These are phyloP conservation scores for Trichophyton simii DNA, from an alignment of 2,329 filamentous ascomycete genomes.

Conservation along the genomic window DNA sequence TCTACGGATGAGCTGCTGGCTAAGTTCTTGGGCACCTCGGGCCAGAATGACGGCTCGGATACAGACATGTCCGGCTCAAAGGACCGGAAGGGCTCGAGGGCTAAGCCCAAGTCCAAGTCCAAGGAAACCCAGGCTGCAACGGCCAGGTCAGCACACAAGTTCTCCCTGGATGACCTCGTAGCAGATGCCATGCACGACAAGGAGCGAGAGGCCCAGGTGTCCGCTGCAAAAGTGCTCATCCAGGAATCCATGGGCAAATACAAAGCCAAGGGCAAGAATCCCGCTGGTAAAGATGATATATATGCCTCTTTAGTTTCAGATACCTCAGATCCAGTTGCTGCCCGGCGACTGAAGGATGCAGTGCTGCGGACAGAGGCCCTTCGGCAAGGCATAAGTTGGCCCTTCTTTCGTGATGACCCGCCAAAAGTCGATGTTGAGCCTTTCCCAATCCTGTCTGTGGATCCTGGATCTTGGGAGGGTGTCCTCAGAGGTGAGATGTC, in stretches of 20 bases:
- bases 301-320: slow-evolving; percentile 34
- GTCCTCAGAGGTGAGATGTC: slow-evolving; percentile 23
- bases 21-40: slow-evolving; percentile 16
- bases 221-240: slow-evolving; percentile 23
- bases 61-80: slow-evolving; percentile 9
- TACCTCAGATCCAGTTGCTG: slow-evolving; percentile 31
- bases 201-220: slow-evolving; percentile 43
- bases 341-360: slow-evolving; percentile 42
- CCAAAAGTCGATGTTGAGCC: slow-evolving; percentile 16
- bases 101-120: slow-evolving; percentile 7
- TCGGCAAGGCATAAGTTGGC: slow-evolving; percentile 41
- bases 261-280: slow-evolving; percentile 4
- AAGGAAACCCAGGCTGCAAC: slow-evolving; percentile 25
- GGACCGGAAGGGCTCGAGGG: slow-evolving; percentile 4
- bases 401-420: slow-evolving; percentile 40
- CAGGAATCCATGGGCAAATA: slow-evolving; percentile 6
- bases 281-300: slow-evolving; percentile 24
- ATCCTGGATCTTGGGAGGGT: slow-evolving; percentile 20
- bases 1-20: slow-evolving; percentile 42
- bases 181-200: slow-evolving; percentile 48
- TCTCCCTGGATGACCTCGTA: slow-evolving; percentile 51
- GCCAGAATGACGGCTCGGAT: slow-evolving; percentile 10
- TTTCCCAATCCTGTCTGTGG: slow-evolving; percentile 27
- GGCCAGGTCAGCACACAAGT: slow-evolving; percentile 43
- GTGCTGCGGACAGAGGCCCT: slow-evolving; percentile 50